Conservation (phyloP, 2,329 filamentous ascomycete genomes). For the Coniochaeta pulveracea region DNA sequence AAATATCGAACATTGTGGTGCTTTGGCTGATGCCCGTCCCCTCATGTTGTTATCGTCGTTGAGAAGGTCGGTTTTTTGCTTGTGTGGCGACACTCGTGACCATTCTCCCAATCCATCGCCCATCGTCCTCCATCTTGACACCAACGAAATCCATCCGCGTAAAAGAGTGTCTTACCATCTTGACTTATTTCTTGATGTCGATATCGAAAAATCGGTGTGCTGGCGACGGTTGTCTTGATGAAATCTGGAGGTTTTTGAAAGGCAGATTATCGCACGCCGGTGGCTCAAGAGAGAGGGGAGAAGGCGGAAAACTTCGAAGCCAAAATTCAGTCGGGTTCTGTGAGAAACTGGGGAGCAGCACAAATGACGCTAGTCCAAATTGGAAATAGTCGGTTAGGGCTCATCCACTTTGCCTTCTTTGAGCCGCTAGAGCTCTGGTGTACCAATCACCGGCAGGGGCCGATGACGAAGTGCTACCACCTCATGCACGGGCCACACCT, state of each 20-base stretch:
- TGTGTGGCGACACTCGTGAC: too few species aligned
- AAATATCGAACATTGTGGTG: too few species aligned
- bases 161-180: constrained; percentile 49
- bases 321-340: constrained; percentile 18
- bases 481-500: too few species aligned
- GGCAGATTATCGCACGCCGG: constrained; percentile 42
- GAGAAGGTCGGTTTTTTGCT: background rate
- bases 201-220: constrained; percentile 1
- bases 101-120: too few species aligned
- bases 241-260: constrained; percentile 27
- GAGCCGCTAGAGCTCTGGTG: background rate
- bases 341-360: constrained; percentile 17
- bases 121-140: constrained; percentile 3
- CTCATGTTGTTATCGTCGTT: too few species aligned
- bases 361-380: constrained; percentile 25
- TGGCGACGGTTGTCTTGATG: constrained; percentile 28
- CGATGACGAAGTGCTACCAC: too few species aligned
- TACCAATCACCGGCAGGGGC: background rate
- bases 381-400: constrained; percentile 14
- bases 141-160: constrained; percentile 8
- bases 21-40: too few species aligned
- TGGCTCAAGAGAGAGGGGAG: constrained; percentile 30
- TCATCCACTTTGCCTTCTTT: constrained; percentile 6
- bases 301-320: constrained; percentile 36
- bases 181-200: constrained; percentile 36